Conservation (phyloP, 495 filamentous ascomycete genomes). For the Glutinoglossum americanum region DNA sequence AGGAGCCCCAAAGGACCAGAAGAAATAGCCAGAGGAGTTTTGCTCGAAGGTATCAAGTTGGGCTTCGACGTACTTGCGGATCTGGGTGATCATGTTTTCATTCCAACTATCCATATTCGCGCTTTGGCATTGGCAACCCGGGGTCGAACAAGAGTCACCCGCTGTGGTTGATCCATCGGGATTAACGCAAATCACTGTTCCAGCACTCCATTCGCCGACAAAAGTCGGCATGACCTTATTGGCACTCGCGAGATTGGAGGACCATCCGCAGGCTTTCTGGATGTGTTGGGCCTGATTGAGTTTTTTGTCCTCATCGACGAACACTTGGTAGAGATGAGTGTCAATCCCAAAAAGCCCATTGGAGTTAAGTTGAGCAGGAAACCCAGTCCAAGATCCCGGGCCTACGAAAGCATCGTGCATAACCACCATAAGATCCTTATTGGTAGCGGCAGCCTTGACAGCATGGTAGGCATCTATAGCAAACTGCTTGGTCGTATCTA, state of each 20-base stretch:
- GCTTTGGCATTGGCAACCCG: constrained; percentile 8
- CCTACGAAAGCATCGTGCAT: constrained; percentile 50
- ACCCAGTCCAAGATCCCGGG: constrained; percentile 46
- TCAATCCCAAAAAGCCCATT: constrained; percentile 26
- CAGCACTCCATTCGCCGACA: constrained; percentile 47
- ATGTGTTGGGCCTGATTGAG: constrained; percentile 28
- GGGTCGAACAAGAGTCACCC: neutral
- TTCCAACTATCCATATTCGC: constrained; percentile 33
- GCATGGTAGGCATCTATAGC: constrained; percentile 16
- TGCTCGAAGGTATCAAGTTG: constrained; percentile 20
- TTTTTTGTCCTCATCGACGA: constrained; percentile 34
- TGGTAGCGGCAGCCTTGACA: constrained; percentile 16
- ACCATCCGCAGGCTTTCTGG: constrained; percentile 25
- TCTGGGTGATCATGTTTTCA: constrained; percentile 13
- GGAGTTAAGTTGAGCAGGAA: constrained; percentile 26
- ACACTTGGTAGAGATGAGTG: constrained; percentile 48
- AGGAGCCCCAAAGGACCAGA: constrained; percentile 19
- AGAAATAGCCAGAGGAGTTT: constrained; percentile 18
- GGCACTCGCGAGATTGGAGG: neutral
- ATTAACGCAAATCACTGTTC: constrained; percentile 29
- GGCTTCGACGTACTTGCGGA: constrained; percentile 21
- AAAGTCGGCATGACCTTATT: constrained; percentile 29
- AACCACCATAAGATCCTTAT: constrained; percentile 32
- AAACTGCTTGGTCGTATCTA: constrained; percentile 15
- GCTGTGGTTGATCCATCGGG: neutral